Percentiles rank a stretch among this genome's conserved stretches.
phyloP scores from a whole-genome alignment of 345 rosid species.

The Noccaea caerulescens region DNA sequence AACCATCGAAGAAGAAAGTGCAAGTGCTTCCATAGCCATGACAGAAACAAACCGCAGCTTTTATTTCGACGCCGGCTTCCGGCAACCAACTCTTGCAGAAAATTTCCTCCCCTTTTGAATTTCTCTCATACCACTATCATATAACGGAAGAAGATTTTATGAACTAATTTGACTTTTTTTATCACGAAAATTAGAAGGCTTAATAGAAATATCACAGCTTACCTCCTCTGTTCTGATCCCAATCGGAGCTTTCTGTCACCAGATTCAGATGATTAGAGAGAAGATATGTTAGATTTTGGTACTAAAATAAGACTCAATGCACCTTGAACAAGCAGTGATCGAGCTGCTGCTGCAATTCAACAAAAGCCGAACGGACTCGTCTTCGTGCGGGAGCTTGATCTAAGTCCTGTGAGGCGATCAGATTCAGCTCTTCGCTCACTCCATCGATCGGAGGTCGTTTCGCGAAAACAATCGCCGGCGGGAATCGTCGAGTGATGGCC shows the following conservation, averaged over 20 bases:
- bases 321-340: conserved; percentile 93
- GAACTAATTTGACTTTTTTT: not conserved
- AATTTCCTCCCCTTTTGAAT: conserved; percentile 68
- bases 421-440: conserved; percentile 67
- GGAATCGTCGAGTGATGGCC: not conserved
- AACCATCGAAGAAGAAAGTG: conserved; percentile 99
- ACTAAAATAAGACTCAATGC: not conserved
- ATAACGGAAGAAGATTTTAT: conserved; percentile 17
- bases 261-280: conserved; percentile 29
- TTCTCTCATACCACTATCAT: conserved; percentile 76
- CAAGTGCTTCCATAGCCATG: conserved; percentile 99
- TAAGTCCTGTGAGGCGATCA: conserved; percentile 66
- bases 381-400: conserved; percentile 80
- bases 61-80: conserved; percentile 53
- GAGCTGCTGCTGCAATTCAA: conserved; percentile 63
- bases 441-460: conserved; percentile 55
- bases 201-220: conserved; percentile 28
- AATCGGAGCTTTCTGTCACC: conserved; percentile 67
- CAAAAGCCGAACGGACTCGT: conserved; percentile 71
- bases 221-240: conserved; percentile 88
- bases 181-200: not conserved
- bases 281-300: not conserved
- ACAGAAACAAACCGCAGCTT: conserved; percentile 74
- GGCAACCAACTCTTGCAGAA: conserved; percentile 93
- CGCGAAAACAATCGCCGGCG: conserved; percentile 17